A percentile compares a stretch with the other conserved stretches of the same genome.
These are phyloP conservation scores for Neurospora sp. DNA, from an alignment of 495 filamentous ascomycete genomes.

Conservation along the genomic window DNA sequence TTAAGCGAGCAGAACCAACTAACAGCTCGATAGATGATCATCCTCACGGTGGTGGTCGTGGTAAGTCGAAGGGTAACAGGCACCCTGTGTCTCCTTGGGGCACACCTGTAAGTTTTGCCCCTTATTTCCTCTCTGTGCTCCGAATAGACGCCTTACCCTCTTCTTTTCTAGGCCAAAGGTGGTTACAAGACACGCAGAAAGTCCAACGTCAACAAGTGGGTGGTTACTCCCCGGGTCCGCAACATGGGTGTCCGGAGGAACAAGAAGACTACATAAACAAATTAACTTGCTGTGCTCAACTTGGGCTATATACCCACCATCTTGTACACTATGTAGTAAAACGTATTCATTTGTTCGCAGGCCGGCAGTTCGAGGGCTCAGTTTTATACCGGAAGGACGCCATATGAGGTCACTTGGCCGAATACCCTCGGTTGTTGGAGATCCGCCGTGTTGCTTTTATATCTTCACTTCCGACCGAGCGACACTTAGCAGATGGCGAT, in stretches of 20 bases:
- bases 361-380: not conserved
- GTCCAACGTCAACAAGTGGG: conserved; percentile 68
- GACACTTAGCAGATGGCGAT: not conserved
- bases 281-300: not conserved
- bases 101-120: conserved; percentile 59
- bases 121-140: not conserved
- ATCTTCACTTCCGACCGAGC: not conserved
- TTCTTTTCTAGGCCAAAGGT: conserved; percentile 63
- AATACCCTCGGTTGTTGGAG: not conserved
- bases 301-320: conserved; percentile 11
- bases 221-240: conserved; percentile 61
- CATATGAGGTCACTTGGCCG: not conserved
- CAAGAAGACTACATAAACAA: conserved; percentile 31
- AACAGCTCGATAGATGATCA: conserved; percentile 54
- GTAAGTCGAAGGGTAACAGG: conserved; percentile 97
- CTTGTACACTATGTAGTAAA: conserved; percentile 25
- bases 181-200: conserved; percentile 86
- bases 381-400: not conserved
- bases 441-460: not conserved
- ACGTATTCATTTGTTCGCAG: not conserved
- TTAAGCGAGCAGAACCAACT: conserved; percentile 11
- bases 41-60: conserved; percentile 96
- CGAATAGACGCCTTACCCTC: conserved; percentile 21
- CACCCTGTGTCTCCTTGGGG: conserved; percentile 95
- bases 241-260: conserved; percentile 64